These are phyloP conservation scores for Lentinula guzmanii DNA, from an alignment of 768 basidiomycete genomes.

Conservation along the genomic window DNA sequence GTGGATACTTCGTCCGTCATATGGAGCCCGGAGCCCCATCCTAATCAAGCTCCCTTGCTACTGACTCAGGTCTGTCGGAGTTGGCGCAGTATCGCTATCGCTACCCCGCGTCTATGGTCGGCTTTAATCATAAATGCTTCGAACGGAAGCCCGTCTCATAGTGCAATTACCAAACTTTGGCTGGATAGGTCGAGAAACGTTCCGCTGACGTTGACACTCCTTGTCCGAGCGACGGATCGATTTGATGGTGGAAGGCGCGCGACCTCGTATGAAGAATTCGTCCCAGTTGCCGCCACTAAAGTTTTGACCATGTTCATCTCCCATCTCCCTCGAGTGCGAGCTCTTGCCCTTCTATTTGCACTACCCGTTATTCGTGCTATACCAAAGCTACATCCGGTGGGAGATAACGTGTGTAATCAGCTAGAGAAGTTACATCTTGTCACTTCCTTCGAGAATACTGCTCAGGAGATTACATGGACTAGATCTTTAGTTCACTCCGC, in stretches of 20 bases:
- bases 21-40: conserved; percentile 2
- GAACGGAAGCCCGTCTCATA: not conserved
- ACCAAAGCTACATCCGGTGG: not conserved
- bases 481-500: not conserved
- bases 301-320: not conserved
- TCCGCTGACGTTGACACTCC: not conserved
- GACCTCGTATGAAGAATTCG: not conserved
- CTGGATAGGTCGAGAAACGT: not conserved
- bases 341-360: not conserved
- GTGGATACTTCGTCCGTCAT: not conserved
- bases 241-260: not conserved
- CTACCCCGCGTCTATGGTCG: conserved; percentile 32
- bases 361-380: not conserved
- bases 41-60: conserved; percentile 24
- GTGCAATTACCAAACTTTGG: not conserved
- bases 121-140: not conserved
- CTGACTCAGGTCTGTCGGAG: conserved; percentile 34
- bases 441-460: not conserved
- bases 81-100: conserved; percentile 35
- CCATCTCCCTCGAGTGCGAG: not conserved
- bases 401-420: not conserved
- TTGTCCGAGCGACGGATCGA: not conserved
- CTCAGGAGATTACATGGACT: not conserved
- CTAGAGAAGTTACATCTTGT: not conserved
- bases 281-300: not conserved